phyloP scores from a whole-genome alignment of 345 rosid species.

The Noccaea bulbosa region DNA sequence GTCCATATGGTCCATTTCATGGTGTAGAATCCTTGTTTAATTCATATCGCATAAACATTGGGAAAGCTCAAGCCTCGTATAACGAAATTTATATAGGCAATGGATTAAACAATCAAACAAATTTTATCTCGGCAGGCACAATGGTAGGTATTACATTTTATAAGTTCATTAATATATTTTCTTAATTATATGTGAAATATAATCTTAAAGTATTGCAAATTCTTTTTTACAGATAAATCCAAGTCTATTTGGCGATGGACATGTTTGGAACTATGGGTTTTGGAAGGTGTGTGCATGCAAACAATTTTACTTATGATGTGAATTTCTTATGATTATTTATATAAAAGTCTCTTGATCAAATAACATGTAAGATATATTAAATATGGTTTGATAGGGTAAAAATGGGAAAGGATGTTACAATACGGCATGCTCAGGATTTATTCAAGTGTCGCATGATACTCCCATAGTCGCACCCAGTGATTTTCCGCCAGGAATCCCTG shows the following conservation, averaged over 20 bases:
- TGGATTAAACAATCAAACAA: too few species aligned
- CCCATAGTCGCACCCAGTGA: neutral
- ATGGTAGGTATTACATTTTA: too few species aligned
- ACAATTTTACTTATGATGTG: neutral
- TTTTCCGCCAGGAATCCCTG: neutral
- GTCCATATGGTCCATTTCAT: neutral
- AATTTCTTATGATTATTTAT: neutral
- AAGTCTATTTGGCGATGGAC: neutral
- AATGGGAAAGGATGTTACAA: conserved; percentile 30
- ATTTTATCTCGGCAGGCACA: too few species aligned
- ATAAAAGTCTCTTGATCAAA: neutral
- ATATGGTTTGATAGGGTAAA: conserved; percentile 30
- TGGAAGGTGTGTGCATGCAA: neutral
- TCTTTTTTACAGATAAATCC: neutral
- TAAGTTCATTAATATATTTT: too few species aligned
- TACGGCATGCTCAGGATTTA: conserved; percentile 18
- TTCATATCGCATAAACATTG: too few species aligned
- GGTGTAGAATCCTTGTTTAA: neutral
- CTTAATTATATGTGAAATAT: too few species aligned
- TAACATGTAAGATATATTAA: neutral
- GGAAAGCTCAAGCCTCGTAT: too few species aligned
- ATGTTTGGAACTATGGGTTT: conserved; percentile 10
- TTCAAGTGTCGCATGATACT: conserved; percentile 16
- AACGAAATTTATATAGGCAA: too few species aligned
- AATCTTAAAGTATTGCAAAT: too few species aligned